A percentile compares a stretch with the other conserved stretches of the same genome.
phyloP scores from a whole-genome alignment of 139 green algal genomes.

The Chlamydomonas incerta region DNA sequence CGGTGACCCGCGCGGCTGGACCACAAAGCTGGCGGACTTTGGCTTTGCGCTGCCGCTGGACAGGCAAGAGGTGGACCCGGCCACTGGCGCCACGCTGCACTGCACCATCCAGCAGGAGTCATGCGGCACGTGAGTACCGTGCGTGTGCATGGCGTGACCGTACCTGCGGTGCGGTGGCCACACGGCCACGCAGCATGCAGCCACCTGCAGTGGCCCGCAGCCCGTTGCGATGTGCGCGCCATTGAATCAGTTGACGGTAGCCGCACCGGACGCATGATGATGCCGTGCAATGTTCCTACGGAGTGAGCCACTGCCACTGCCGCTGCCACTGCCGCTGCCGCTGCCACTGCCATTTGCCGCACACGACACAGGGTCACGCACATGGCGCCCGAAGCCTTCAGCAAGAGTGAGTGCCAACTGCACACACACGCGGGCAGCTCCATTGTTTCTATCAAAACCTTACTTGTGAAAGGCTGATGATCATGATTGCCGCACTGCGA shows the following conservation, averaged over 20 bases:
- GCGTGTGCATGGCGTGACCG: neutral
- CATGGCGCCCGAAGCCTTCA: conserved; percentile 21
- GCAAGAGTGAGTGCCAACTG: no score
- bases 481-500: no score
- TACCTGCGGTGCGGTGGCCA: no score
- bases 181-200: no score
- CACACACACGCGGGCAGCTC: no score
- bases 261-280: neutral
- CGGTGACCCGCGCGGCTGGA: neutral
- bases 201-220: neutral
- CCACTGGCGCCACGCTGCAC: neutral
- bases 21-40: neutral
- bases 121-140: conserved; percentile 16
- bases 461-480: no score
- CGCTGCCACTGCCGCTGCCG: no score
- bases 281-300: neutral
- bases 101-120: conserved; percentile 1
- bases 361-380: conserved; percentile 15
- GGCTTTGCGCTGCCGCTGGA: no score
- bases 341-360: no score
- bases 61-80: neutral
- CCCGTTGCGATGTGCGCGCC: no score
- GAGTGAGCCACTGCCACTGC: neutral
- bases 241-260: no score
- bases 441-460: no score